phyloP scores from a whole-genome alignment of 495 filamentous ascomycete species.

The Xylaria castorea region DNA sequence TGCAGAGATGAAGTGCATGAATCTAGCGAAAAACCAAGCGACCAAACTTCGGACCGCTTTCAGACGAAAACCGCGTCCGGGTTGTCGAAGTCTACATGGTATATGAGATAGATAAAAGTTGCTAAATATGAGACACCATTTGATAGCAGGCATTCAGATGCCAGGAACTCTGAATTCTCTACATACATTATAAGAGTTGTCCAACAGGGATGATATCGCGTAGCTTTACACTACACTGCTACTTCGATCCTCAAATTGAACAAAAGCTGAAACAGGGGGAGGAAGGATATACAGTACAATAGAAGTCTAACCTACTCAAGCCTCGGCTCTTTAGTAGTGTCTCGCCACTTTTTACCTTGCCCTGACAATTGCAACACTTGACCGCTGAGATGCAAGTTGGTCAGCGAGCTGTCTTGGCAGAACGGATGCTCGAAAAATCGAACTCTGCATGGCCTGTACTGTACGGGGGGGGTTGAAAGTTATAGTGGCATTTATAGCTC shows the following conservation, averaged over 20 bases:
- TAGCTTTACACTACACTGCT: not conserved
- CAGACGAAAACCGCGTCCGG: not conserved
- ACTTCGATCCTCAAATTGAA: slow-evolving; percentile 8
- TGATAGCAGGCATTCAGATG: not conserved
- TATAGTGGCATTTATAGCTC: slow-evolving; percentile 11
- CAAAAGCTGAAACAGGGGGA: slow-evolving; percentile 22
- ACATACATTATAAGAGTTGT: not conserved
- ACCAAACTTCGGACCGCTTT: slow-evolving; percentile 3
- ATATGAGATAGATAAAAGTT: not conserved
- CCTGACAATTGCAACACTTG: not conserved
- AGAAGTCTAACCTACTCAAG: not conserved
- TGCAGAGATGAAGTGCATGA: slow-evolving; percentile 3
- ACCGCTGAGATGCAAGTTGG: not conserved
- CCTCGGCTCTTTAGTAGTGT: slow-evolving; percentile 10
- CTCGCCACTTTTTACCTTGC: not conserved
- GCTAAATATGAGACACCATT: not conserved
- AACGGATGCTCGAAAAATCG: not conserved
- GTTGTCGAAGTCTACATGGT: not conserved
- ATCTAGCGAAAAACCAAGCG: not conserved
- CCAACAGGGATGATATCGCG: not conserved
- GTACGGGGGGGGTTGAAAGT: slow-evolving; percentile 5
- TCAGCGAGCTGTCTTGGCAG: not conserved
- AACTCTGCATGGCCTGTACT: slow-evolving; percentile 1
- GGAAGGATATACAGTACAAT: not conserved
- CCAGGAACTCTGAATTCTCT: not conserved